Evolutionary conservation across 305 asterid species (phyloP).

Genomic region (Fraxinus albicans): DNA sequence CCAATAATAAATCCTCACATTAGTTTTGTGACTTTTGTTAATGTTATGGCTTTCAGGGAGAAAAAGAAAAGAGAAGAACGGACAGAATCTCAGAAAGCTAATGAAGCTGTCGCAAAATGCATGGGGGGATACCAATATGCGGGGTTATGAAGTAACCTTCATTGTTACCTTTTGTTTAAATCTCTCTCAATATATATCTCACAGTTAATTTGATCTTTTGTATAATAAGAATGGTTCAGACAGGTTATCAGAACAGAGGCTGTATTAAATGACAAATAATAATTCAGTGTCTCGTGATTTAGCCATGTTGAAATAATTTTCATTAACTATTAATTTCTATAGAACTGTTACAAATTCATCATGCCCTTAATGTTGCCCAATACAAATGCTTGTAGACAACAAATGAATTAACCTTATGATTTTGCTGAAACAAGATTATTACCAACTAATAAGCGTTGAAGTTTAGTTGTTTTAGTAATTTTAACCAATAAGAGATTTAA

Average conservation of each 20-base stretch:
- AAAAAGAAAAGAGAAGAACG: constrained; percentile 71
- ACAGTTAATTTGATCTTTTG: neutral
- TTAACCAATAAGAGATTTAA: constrained; percentile 25
- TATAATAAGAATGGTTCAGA: neutral
- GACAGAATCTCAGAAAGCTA: constrained; percentile 57
- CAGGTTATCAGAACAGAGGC: constrained; percentile 20
- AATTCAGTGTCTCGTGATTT: constrained; percentile 3
- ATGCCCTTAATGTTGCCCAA: neutral
- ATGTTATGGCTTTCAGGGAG: constrained; percentile 42
- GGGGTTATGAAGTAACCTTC: constrained; percentile 21
- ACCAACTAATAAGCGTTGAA: neutral
- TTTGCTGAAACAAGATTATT: neutral
- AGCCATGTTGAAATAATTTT: neutral
- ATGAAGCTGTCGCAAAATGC: constrained; percentile 54
- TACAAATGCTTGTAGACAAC: neutral
- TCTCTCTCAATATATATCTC: neutral
- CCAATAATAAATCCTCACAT: neutral
- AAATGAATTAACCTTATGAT: neutral
- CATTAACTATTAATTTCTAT: neutral
- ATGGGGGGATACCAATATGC: constrained; percentile 38
- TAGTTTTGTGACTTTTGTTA: neutral
- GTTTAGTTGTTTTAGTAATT: neutral
- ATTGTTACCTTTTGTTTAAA: neutral
- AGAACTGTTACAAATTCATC: neutral
- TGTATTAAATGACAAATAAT: neutral